Conservation (phyloP, 2,329 filamentous ascomycete species). For the Neopestalotiopsis rosae region DNA sequence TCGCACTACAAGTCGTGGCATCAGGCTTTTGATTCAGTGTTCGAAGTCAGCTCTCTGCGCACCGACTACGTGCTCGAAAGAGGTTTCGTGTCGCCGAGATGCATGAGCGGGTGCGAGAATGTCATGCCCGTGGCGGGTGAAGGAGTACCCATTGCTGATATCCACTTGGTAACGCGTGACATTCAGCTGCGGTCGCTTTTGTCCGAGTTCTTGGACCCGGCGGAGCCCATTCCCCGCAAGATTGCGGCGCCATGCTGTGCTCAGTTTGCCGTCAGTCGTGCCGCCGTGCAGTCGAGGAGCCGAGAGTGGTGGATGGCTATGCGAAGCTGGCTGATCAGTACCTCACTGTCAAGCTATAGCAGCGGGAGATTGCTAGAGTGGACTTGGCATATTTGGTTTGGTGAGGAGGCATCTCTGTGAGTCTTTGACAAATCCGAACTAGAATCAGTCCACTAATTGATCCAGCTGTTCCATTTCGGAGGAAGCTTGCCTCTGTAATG, state of each 20-base stretch:
- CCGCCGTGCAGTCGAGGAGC: slow-evolving; percentile 45
- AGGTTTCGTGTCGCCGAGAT: slow-evolving; percentile 67
- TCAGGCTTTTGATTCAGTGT: slow-evolving; percentile 56
- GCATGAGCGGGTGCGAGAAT: slow-evolving; percentile 35
- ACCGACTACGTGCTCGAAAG: slow-evolving; percentile 54
- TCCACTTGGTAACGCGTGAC: slow-evolving; percentile 19
- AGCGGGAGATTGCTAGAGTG: slow-evolving; percentile 58
- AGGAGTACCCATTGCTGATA: not conserved
- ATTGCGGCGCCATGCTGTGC: slow-evolving; percentile 55
- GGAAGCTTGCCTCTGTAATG: slow-evolving; percentile 13
- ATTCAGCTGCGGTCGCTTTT: slow-evolving; percentile 25
- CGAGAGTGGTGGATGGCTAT: slow-evolving; percentile 50
- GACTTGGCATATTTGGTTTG: slow-evolving; percentile 49
- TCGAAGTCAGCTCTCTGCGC: slow-evolving; percentile 55
- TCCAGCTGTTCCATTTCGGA: slow-evolving; percentile 9
- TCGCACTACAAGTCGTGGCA: slow-evolving; percentile 61
- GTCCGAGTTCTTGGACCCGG: slow-evolving; percentile 26
- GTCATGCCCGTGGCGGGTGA: slow-evolving; percentile 10
- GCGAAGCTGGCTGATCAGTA: slow-evolving; percentile 53
- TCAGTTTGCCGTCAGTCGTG: slow-evolving; percentile 57
- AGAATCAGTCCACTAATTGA: not conserved
- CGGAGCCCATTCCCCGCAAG: slow-evolving; percentile 36
- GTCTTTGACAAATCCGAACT: not conserved
- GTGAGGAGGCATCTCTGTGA: slow-evolving; percentile 12
- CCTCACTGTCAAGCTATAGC: slow-evolving; percentile 45